Evolutionary conservation across 148 eudicot species (phyloP).

Genomic region (Dianthus caryophyllus): DNA sequence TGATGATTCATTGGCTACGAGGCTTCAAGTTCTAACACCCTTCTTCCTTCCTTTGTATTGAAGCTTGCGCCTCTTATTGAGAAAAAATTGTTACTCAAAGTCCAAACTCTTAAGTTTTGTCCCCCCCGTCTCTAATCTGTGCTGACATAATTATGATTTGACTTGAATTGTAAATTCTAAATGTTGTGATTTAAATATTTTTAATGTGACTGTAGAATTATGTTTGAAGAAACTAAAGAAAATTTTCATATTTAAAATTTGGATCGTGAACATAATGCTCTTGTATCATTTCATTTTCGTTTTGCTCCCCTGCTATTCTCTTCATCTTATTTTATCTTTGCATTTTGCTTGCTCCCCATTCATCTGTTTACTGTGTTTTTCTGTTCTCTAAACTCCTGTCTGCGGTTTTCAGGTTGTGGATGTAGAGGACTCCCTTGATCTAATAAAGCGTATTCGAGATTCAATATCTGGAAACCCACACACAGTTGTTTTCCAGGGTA

Average conservation of each 20-base stretch:
- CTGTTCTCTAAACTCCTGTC: neutral
- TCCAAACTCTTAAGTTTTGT: no score
- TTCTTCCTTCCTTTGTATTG: no score
- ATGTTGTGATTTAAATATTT: neutral
- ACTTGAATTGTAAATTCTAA: neutral
- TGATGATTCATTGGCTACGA: no score
- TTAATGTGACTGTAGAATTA: neutral
- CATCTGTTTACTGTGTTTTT: neutral
- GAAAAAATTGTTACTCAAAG: no score
- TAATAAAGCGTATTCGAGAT: constrained; percentile 41
- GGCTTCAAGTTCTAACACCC: no score
- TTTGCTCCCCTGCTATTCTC: neutral
- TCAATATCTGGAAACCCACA: constrained; percentile 38
- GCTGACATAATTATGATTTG: neutral
- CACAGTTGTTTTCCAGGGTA: constrained; percentile 53
- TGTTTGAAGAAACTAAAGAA: neutral
- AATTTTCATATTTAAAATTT: no score
- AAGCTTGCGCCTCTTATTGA: no score
- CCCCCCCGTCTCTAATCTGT: no score
- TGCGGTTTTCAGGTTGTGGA: constrained; percentile 59
- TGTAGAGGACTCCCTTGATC: constrained; percentile 42
- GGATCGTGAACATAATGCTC: neutral
- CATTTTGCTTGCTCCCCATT: neutral
- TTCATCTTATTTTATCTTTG: neutral
- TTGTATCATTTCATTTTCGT: neutral